Percentiles rank a stretch among this genome's conserved stretches.
These are phyloP conservation scores for Pseudozyma hubeiensis DNA, from an alignment of 1,284 basidiomycete species.

Conservation along the genomic window DNA sequence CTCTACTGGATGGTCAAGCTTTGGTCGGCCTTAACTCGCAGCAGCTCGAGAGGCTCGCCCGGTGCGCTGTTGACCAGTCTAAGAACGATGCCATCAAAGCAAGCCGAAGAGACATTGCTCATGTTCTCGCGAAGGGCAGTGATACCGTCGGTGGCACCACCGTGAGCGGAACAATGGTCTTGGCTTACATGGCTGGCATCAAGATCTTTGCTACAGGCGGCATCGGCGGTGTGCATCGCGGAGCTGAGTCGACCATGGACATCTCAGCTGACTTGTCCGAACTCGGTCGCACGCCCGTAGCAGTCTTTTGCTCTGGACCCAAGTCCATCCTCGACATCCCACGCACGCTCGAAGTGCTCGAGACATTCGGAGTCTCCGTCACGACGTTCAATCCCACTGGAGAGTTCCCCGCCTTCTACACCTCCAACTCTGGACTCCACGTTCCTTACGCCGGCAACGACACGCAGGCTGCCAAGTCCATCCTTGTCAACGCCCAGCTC, in stretches of 20 bases:
- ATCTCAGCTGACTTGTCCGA: constrained; percentile 71
- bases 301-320: constrained; percentile 90
- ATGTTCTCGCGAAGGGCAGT: constrained; percentile 76
- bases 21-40: constrained; percentile 81
- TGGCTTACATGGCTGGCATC: constrained; percentile 66
- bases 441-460: constrained; percentile 71
- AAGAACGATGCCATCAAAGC: constrained; percentile 75
- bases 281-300: constrained; percentile 61
- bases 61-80: constrained; percentile 67
- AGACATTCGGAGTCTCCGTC: constrained; percentile 95
- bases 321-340: constrained; percentile 96
- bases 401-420: constrained; percentile 92
- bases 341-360: constrained; percentile 90
- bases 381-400: constrained; percentile 79
- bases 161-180: constrained; percentile 79
- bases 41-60: constrained; percentile 80
- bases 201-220: constrained; percentile 70
- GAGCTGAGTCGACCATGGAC: constrained; percentile 89
- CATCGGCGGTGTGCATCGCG: constrained; percentile 89
- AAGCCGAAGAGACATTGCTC: constrained; percentile 86
- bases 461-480: constrained; percentile 45
- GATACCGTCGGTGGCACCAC: constrained; percentile 84
- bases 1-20: constrained; percentile 82
- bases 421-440: constrained; percentile 82
- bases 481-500: constrained; percentile 77